A percentile compares a stretch with the other conserved stretches of the same genome.
These are phyloP conservation scores for Wakefieldia striispora DNA, from an alignment of 768 basidiomycete genomes.

Conservation along the genomic window DNA sequence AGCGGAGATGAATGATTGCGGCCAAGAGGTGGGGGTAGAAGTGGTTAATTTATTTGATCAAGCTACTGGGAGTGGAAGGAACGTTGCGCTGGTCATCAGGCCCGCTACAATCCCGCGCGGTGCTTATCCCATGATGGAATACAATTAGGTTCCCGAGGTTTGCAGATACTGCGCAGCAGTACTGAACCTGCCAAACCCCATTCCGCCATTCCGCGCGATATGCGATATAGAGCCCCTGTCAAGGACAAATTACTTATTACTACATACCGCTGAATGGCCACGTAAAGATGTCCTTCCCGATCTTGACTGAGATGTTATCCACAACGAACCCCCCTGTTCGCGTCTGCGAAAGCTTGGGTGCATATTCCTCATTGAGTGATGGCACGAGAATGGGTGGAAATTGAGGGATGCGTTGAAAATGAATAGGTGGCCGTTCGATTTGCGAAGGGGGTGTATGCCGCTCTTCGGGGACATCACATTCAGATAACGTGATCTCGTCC, in stretches of 20 bases:
- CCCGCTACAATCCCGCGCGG: slow-evolving; percentile 24
- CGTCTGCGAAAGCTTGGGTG: slow-evolving; percentile 38
- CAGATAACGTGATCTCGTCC: slow-evolving; percentile 2
- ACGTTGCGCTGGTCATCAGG: slow-evolving; percentile 59
- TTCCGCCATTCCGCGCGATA: slow-evolving; percentile 4
- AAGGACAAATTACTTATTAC: slow-evolving; percentile 11
- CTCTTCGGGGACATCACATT: slow-evolving; percentile 3
- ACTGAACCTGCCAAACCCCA: neutral
- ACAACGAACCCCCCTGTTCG: slow-evolving; percentile 51
- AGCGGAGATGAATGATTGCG: slow-evolving; percentile 20
- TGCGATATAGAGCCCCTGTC: slow-evolving; percentile 3
- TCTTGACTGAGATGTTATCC: slow-evolving; percentile 57
- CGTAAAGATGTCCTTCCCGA: slow-evolving; percentile 61
- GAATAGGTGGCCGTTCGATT: slow-evolving; percentile 7
- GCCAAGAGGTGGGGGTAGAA: slow-evolving; percentile 36
- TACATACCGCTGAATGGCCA: slow-evolving; percentile 39
- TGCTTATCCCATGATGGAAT: neutral
- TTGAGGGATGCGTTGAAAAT: slow-evolving; percentile 47
- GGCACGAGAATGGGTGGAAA: slow-evolving; percentile 50
- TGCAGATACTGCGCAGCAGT: neutral
- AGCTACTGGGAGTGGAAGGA: slow-evolving; percentile 66
- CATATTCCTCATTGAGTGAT: slow-evolving; percentile 48
- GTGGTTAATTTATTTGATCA: slow-evolving; percentile 74
- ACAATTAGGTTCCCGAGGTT: slow-evolving; percentile 5
- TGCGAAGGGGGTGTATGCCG: neutral